These are phyloP conservation scores for Trypanosoma mega DNA, from an alignment of 208 protist species.

Conservation along the genomic window DNA sequence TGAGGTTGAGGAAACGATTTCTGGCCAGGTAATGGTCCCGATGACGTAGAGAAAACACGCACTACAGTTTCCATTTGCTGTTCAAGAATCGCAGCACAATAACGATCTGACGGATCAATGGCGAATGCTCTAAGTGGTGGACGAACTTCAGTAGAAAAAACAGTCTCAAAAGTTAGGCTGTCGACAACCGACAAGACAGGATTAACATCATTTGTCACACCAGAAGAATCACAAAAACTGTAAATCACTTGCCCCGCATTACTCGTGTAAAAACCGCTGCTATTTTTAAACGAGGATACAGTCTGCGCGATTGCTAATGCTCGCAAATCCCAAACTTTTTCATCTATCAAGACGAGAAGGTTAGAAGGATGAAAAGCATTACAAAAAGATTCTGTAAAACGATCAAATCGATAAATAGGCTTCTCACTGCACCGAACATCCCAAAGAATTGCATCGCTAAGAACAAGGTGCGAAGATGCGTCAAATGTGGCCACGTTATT, in stretches of 20 bases:
- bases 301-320: slow-evolving; percentile 72
- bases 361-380: slow-evolving; percentile 78
- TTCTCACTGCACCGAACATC: slow-evolving; percentile 68
- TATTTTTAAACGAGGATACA: slow-evolving; percentile 66
- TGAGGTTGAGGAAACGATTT: slow-evolving; percentile 64
- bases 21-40: slow-evolving; percentile 62
- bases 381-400: slow-evolving; percentile 80
- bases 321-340: slow-evolving; percentile 87
- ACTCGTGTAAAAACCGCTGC: slow-evolving; percentile 69
- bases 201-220: slow-evolving; percentile 27
- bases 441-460: slow-evolving; percentile 88
- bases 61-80: slow-evolving; percentile 59
- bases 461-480: slow-evolving; percentile 58
- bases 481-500: slow-evolving; percentile 83
- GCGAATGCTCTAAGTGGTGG: slow-evolving; percentile 74
- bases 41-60: slow-evolving; percentile 76
- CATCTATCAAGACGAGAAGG: slow-evolving; percentile 77
- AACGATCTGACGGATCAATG: slow-evolving; percentile 82
- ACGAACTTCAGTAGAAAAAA: slow-evolving; percentile 76
- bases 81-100: slow-evolving; percentile 79
- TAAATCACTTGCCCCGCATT: slow-evolving; percentile 59
- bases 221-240: slow-evolving; percentile 67
- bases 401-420: slow-evolving; percentile 83
- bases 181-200: slow-evolving; percentile 79
- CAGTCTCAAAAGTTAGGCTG: slow-evolving; percentile 70